Evolutionary conservation across 352 stramenopile genomes (phyloP).

Genomic region (Aphanomyces astaci): DNA sequence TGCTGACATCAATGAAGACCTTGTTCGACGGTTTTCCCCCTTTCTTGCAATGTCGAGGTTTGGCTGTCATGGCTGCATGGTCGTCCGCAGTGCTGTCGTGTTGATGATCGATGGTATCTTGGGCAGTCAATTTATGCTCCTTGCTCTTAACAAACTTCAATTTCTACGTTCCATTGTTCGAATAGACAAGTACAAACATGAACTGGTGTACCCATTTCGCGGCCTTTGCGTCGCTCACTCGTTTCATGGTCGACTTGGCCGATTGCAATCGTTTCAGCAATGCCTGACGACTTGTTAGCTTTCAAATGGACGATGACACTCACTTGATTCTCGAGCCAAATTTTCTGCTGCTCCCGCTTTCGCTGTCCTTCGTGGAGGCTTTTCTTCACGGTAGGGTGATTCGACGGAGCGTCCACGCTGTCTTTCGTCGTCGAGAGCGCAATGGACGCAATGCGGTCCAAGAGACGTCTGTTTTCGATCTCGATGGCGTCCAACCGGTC

Average conservation of each 20-base stretch:
- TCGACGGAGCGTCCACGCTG: background rate
- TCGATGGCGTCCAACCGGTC: slow-evolving; percentile 25
- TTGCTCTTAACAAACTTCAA: slow-evolving; percentile 12
- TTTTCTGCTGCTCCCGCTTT: slow-evolving; percentile 59
- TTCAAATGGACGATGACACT: background rate
- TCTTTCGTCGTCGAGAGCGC: slow-evolving; percentile 15
- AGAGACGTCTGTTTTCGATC: slow-evolving; percentile 30
- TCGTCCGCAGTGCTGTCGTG: background rate
- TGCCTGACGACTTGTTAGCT: slow-evolving; percentile 25
- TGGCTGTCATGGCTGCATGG: background rate
- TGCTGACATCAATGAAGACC: background rate
- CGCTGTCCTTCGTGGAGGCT: slow-evolving; percentile 46
- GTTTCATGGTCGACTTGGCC: slow-evolving; percentile 55
- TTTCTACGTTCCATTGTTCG: background rate
- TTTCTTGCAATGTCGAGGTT: background rate
- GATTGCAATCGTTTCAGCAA: slow-evolving; percentile 54
- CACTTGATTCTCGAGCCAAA: slow-evolving; percentile 68
- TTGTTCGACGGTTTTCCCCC: background rate
- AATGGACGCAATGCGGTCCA: slow-evolving; percentile 25
- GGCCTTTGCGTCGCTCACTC: slow-evolving; percentile 62
- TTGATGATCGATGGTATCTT: background rate
- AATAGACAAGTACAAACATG: background rate
- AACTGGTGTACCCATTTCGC: slow-evolving; percentile 36
- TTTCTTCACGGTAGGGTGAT: background rate
- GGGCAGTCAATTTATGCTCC: background rate